Conservation (phyloP, 306 rosid species). For the Lablab purpureus region DNA sequence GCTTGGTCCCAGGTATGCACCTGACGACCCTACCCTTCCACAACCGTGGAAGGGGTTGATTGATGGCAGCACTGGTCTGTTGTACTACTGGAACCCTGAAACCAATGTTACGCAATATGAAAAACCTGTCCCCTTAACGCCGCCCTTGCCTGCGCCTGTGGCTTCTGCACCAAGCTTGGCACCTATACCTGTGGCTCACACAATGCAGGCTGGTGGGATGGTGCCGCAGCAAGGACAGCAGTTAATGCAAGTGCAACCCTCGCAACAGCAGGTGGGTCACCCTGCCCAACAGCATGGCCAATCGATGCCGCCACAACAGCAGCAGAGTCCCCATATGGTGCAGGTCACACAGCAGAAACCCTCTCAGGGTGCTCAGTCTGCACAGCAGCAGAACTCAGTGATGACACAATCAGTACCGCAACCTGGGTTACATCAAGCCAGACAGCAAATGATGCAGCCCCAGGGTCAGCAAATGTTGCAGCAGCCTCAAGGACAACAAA, state of each 20-base stretch:
- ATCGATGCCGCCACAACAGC: slow-evolving; percentile 55
- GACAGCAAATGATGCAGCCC: slow-evolving; percentile 68
- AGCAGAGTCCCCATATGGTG: slow-evolving; percentile 53
- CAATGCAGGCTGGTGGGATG: slow-evolving; percentile 51
- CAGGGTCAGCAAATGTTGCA: slow-evolving; percentile 64
- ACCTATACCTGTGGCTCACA: slow-evolving; percentile 62
- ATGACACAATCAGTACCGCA: slow-evolving; percentile 51
- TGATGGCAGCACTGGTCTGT: slow-evolving; percentile 83
- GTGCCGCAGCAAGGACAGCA: slow-evolving; percentile 69
- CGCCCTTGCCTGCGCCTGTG: slow-evolving; percentile 58
- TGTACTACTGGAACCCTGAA: slow-evolving; percentile 97
- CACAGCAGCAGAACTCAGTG: slow-evolving; percentile 63
- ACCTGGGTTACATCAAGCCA: slow-evolving; percentile 52
- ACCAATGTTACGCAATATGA: slow-evolving; percentile 93
- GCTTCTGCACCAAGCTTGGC: slow-evolving; percentile 67
- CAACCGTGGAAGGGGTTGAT: slow-evolving; percentile 94
- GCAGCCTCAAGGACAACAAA: slow-evolving; percentile 61
- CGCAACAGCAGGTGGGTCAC: slow-evolving; percentile 66
- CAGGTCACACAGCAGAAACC: slow-evolving; percentile 61
- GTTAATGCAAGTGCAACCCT: slow-evolving; percentile 54
- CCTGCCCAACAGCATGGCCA: slow-evolving; percentile 70
- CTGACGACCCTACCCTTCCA: slow-evolving; percentile 93
- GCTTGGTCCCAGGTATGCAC: slow-evolving; percentile 91
- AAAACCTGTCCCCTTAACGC: slow-evolving; percentile 64
- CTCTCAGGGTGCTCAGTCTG: slow-evolving; percentile 60